Evolutionary conservation across 768 basidiomycete genomes (phyloP).

Genomic region (Pluteus cervinus): DNA sequence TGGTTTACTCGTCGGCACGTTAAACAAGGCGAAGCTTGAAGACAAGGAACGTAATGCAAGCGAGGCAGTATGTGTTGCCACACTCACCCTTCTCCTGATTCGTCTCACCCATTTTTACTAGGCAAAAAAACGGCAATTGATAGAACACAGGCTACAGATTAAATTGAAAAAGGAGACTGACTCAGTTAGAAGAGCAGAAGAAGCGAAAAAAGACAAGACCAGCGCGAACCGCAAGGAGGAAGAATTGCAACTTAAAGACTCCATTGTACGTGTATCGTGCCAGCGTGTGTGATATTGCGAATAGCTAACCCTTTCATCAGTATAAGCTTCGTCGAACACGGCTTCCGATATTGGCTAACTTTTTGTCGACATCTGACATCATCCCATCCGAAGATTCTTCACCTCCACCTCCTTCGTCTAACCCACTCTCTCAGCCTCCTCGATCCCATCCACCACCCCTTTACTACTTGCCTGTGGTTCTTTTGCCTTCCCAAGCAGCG

Average conservation of each 20-base stretch:
- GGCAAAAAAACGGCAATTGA: constrained; percentile 81
- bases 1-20: constrained; percentile 74
- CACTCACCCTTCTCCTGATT: not conserved
- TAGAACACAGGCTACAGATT: constrained; percentile 80
- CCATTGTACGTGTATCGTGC: constrained; percentile 48
- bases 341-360: constrained; percentile 69
- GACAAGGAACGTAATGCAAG: constrained; percentile 81
- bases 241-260: constrained; percentile 75
- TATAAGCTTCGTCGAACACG: constrained; percentile 69
- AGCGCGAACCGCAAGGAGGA: constrained; percentile 74
- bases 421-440: constrained; percentile 40
- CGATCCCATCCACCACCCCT: constrained; percentile 71
- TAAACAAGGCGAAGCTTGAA: constrained; percentile 84
- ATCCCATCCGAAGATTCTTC: constrained; percentile 40
- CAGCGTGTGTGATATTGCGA: constrained; percentile 1
- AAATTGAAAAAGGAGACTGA: constrained; percentile 84
- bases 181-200: constrained; percentile 78
- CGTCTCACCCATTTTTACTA: constrained; percentile 18
- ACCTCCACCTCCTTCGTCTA: constrained; percentile 23
- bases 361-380: constrained; percentile 67
- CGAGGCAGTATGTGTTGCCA: constrained; percentile 55
- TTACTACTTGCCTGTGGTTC: constrained; percentile 68
- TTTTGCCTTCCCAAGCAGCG: constrained; percentile 63
- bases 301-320: constrained; percentile 26
- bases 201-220: constrained; percentile 80